phyloP scores from a whole-genome alignment of 805 yeast genomes.

The Danielia reshetovae region DNA sequence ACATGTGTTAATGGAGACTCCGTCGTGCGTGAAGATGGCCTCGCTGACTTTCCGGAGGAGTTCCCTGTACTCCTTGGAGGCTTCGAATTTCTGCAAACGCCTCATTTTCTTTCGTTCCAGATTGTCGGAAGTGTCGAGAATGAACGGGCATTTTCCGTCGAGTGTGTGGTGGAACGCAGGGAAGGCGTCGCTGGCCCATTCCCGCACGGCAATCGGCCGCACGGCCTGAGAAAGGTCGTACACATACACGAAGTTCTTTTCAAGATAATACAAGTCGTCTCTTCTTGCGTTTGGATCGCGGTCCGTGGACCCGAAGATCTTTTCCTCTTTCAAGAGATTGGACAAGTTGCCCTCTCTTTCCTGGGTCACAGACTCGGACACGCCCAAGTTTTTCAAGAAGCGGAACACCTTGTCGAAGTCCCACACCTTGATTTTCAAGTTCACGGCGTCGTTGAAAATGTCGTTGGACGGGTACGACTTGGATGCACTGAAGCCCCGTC shows the following conservation, averaged over 20 bases:
- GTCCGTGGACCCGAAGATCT: constrained; percentile 80
- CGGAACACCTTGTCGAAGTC: constrained; percentile 78
- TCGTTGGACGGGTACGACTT: constrained; percentile 50
- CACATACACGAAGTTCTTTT: constrained; percentile 64
- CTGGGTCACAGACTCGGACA: constrained; percentile 13
- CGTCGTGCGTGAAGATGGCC: constrained; percentile 27
- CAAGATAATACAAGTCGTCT: constrained; percentile 81
- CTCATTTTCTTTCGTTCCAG: constrained; percentile 38
- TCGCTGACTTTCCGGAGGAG: constrained; percentile 32
- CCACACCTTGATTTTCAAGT: constrained; percentile 77
- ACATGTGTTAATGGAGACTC: constrained; percentile 10
- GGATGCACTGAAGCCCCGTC: constrained; percentile 45
- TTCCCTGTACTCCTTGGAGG: constrained; percentile 39
- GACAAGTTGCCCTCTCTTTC: constrained; percentile 21
- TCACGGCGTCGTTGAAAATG: constrained; percentile 60
- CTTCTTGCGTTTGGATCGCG: constrained; percentile 82
- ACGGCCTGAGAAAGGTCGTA: constrained; percentile 76
- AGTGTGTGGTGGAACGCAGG: constrained; percentile 62
- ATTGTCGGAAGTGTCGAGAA: constrained; percentile 50
- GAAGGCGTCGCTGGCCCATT: constrained; percentile 56
- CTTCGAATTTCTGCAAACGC: constrained; percentile 37
- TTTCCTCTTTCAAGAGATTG: constrained; percentile 76
- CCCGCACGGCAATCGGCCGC: constrained; percentile 78
- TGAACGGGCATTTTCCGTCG: constrained; percentile 80
- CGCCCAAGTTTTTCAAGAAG: constrained; percentile 63